Evolutionary conservation across 2,329 filamentous ascomycete species (phyloP), one percentile per base, ranked within the genome.

Genomic region (Trichoderma hamatum): DNA sequence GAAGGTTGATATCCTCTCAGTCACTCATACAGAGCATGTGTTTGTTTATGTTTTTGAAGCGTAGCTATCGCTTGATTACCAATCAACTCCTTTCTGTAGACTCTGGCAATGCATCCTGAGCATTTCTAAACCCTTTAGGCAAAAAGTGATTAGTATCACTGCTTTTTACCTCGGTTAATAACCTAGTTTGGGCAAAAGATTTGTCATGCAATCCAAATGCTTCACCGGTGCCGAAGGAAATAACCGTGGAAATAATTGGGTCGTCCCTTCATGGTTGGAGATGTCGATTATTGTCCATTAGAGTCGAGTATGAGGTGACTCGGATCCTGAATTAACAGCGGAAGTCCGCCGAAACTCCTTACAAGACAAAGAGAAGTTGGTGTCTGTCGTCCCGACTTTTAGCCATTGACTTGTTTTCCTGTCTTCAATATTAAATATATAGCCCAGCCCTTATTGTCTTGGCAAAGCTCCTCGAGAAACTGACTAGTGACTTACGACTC

Each of bases 211-310:
- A 7, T 26, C 36, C 39, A 36, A 66, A 46, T 34, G 19, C 61
- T 58, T 66, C 63, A 56, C 10, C 28, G 13, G 10, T 49, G 21
- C 21, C 36, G 16, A 54, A 32, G 46, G 61, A 26, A 64, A 64
- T 64, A 54, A 39, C 14, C 3, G 2, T 58, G 63, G 63, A 28
- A 58, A 66, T 66, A 66, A 46, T 46, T n/a, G 24, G 26, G 11
- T 24, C 51, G 39, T 54, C 61, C 43, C 46, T n/a, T 32, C 32
- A 21, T 9, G 30, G 11, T 34, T n/a, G 14, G n/a, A 43, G 39
- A 43, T 43, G 39, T 7, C 39, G 19, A 39, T 49, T 21, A 36
- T 66, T 26, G 26, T 34, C 16, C 28, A 46, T 32, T 21, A 10
- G 16, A 14, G 2, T 24, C 32, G 13, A 16, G 55, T 24, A 36